These are phyloP conservation scores for Aschersonia sp. DNA, from an alignment of 2,329 filamentous ascomycete genomes.

Conservation along the genomic window DNA sequence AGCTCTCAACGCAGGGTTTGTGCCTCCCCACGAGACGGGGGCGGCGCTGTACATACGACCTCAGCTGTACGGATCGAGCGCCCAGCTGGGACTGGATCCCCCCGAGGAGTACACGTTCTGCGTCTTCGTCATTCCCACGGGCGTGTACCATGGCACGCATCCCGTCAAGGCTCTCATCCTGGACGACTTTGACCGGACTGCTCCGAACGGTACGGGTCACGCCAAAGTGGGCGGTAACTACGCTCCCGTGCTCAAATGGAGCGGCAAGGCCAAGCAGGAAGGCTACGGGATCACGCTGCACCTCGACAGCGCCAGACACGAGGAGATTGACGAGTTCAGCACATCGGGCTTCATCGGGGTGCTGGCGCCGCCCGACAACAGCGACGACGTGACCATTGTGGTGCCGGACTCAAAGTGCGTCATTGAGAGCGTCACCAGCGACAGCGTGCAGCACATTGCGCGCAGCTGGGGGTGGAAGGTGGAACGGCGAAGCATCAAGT, in stretches of 20 bases:
- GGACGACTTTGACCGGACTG: slow-evolving; percentile 84
- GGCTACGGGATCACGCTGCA: slow-evolving; percentile 94
- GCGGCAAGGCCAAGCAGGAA: slow-evolving; percentile 60
- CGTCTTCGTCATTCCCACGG: slow-evolving; percentile 82
- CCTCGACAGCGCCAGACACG: slow-evolving; percentile 70
- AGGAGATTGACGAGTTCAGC: slow-evolving; percentile 88
- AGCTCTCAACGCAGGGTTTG: slow-evolving; percentile 74
- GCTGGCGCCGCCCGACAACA: slow-evolving; percentile 38
- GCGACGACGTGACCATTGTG: slow-evolving; percentile 52
- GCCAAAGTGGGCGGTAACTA: slow-evolving; percentile 98
- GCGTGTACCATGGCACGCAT: slow-evolving; percentile 82
- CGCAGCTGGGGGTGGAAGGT: slow-evolving; percentile 70
- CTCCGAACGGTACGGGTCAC: slow-evolving; percentile 77
- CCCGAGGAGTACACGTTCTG: slow-evolving; percentile 87
- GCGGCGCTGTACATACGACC: slow-evolving; percentile 89
- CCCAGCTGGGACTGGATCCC: slow-evolving; percentile 73
- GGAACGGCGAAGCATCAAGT: slow-evolving; percentile 58
- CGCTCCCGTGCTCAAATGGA: slow-evolving; percentile 78
- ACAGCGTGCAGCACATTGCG: slow-evolving; percentile 64
- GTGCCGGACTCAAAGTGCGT: slow-evolving; percentile 81
- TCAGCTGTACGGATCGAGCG: slow-evolving; percentile 71
- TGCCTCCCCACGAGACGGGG: slow-evolving; percentile 77
- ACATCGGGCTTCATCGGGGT: slow-evolving; percentile 88
- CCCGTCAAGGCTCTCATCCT: slow-evolving; percentile 80
- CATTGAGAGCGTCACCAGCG: slow-evolving; percentile 74